A percentile compares a stretch with the other conserved stretches of the same genome.
phyloP scores from a whole-genome alignment of 371 early-diverging fungal genomes.

The Circinella minor region DNA sequence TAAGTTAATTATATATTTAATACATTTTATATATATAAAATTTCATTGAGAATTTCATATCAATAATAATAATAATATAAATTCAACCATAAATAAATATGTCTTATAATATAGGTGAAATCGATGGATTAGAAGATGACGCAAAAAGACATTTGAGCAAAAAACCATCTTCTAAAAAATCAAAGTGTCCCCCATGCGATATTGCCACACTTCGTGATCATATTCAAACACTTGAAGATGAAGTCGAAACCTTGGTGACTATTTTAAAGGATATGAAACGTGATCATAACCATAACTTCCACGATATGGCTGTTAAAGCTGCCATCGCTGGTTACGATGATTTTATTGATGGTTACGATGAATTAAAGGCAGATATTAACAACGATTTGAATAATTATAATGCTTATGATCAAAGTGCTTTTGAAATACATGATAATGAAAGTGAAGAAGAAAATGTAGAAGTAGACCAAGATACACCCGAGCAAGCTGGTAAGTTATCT shows the following conservation, averaged over 20 bases:
- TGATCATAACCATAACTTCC: conserved; percentile 78
- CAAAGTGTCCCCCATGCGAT: conserved; percentile 20
- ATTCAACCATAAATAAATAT: too few relatives aligned
- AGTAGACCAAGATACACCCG: conserved; percentile 10
- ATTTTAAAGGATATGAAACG: conserved; percentile 67
- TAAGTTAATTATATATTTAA: conserved; percentile 5
- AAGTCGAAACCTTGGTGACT: conserved; percentile 40
- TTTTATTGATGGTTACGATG: conserved; percentile 47
- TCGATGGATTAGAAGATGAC: conserved; percentile 36
- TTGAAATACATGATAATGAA: conserved; percentile 16
- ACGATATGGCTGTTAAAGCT: conserved; percentile 75
- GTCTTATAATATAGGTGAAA: conserved; percentile 14
- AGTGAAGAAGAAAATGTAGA: conserved; percentile 21
- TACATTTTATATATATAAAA: too few relatives aligned
- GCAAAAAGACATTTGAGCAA: conserved; percentile 4
- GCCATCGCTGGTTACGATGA: conserved; percentile 69
- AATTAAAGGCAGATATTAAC: conserved; percentile 30
- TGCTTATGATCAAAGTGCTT: conserved; percentile 9
- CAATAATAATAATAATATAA: too few relatives aligned
- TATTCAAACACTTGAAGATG: conserved; percentile 35
- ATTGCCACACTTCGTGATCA: conserved; percentile 35
- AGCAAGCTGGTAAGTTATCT: conserved; percentile 22
- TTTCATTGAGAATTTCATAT: too few relatives aligned
- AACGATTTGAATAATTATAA: conserved; percentile 24
- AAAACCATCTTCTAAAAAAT: conserved; percentile 18